Evolutionary conservation across 2,329 filamentous ascomycete species (phyloP), one percentile per base, ranked within the genome.

Genomic region (Sarocladium strictum): DNA sequence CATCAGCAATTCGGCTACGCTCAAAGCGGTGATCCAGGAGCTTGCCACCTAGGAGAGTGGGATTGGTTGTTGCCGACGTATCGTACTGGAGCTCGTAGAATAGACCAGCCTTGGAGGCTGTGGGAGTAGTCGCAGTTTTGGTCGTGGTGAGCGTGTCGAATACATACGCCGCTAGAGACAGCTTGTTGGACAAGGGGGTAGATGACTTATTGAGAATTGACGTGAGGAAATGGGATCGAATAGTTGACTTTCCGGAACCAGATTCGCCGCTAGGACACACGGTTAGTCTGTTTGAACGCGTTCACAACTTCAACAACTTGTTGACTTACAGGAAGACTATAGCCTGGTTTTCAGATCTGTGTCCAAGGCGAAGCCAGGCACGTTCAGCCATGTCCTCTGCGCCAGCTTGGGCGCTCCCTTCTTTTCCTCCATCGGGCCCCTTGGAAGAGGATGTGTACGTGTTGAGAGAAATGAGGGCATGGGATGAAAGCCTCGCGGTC

Each of bases 1-100:
- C 92, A 38, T 90, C 84, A 26, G 94, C 85, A 59, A 99, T 91
- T 59, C 94, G 84, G 72, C 91, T 96, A 55, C 94, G 80, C 72
- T 99, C 94, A 49, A 99, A 76, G 61, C 94, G 84, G 69, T 99
- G 94, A 63, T 97, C 92, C 43, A 99, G 79, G 15, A 99, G 78
- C 72, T 99, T 97, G 62, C 90, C 93, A 72, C 94, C 94, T 60
- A 99, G 89, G 26, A 99, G 78, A 2, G 91, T 85, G 1, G 94
- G 94, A 64, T 88, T 91, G 24, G 89, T 86, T 0, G 86, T 87
- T 0, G 91, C 86, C 0, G 90, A 84, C 1, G 90, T 96, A 68
- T 99, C 93, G 68, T 99, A 99, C 70, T 99, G 94, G 40, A 99
- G 79, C 70, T 99, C 94, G 68, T 94, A 94, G 67, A 96, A 96